Evolutionary conservation across 2,329 filamentous ascomycete genomes (phyloP).

Genomic region (Fusarium tanahbumbuense): DNA sequence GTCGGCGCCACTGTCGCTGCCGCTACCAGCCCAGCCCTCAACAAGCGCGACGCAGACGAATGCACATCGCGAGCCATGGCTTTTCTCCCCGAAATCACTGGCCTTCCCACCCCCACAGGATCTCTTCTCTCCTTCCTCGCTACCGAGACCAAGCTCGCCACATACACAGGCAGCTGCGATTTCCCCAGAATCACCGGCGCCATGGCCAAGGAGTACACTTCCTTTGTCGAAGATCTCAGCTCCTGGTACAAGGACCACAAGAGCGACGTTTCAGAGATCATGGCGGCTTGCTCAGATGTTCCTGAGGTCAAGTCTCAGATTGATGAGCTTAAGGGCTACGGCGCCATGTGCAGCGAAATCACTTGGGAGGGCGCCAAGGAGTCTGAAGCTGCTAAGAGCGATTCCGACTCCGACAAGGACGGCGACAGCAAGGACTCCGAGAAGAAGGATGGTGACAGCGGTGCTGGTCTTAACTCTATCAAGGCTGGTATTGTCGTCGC

Average conservation of each 20-base stretch:
- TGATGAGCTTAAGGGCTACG: neutral
- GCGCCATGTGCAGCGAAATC: slow-evolving; percentile 22
- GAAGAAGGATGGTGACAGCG: slow-evolving; percentile 5
- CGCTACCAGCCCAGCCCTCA: slow-evolving; percentile 18
- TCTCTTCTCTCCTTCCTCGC: slow-evolving; percentile 38
- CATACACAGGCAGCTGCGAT: slow-evolving; percentile 41
- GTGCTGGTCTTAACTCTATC: slow-evolving; percentile 20
- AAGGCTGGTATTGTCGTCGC: slow-evolving; percentile 16
- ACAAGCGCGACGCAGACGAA: slow-evolving; percentile 35
- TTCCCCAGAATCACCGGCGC: slow-evolving; percentile 46
- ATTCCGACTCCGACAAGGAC: neutral
- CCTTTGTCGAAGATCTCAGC: slow-evolving; percentile 36
- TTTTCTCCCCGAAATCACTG: slow-evolving; percentile 38
- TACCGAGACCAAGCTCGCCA: slow-evolving; percentile 32
- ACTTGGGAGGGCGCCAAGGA: slow-evolving; percentile 15
- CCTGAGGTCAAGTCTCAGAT: slow-evolving; percentile 35
- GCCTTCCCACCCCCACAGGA: slow-evolving; percentile 33
- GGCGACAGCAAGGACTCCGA: slow-evolving; percentile 11
- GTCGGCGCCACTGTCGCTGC: slow-evolving; percentile 21
- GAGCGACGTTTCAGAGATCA: slow-evolving; percentile 33
- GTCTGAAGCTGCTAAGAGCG: slow-evolving; percentile 17
- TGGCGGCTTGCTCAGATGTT: slow-evolving; percentile 47
- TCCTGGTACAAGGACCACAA: slow-evolving; percentile 41
- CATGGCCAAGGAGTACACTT: slow-evolving; percentile 44
- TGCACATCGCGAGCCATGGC: slow-evolving; percentile 36